Evolutionary conservation across 2,329 filamentous ascomycete species (phyloP).

Genomic region (Emmonsia crescens): DNA sequence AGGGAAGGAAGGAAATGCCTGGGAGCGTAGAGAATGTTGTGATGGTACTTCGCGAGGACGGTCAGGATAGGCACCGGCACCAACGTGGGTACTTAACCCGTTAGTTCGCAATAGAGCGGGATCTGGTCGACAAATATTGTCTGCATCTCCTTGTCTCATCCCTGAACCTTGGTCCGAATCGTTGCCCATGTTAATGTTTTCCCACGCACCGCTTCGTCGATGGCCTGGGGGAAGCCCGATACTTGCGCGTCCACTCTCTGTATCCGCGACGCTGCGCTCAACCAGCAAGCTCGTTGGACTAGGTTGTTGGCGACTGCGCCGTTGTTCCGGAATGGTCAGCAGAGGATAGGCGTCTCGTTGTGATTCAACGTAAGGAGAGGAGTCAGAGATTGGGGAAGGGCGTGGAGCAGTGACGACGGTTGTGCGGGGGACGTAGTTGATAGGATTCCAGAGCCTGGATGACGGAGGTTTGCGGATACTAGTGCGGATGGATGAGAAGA

Average conservation of each 20-base stretch:
- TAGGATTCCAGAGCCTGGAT: slow-evolving; percentile 49
- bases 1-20: slow-evolving; percentile 30
- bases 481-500: slow-evolving; percentile 12
- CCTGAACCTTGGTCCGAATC: slow-evolving; percentile 19
- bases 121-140: slow-evolving; percentile 22
- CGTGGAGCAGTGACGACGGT: slow-evolving; percentile 37
- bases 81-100: neutral
- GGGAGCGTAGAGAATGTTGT: slow-evolving; percentile 30
- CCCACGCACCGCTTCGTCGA: slow-evolving; percentile 25
- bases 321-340: slow-evolving; percentile 47
- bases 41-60: slow-evolving; percentile 31
- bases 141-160: slow-evolving; percentile 14
- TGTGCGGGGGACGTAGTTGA: slow-evolving; percentile 48
- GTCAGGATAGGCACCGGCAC: slow-evolving; percentile 13
- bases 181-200: slow-evolving; percentile 14
- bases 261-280: slow-evolving; percentile 36
- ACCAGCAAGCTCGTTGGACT: slow-evolving; percentile 37
- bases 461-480: slow-evolving; percentile 29
- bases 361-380: slow-evolving; percentile 20
- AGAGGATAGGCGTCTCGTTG: slow-evolving; percentile 42
- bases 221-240: slow-evolving; percentile 40
- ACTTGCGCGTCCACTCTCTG: slow-evolving; percentile 41
- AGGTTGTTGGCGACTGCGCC: slow-evolving; percentile 42
- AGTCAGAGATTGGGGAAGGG: slow-evolving; percentile 20
- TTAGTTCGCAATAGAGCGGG: slow-evolving; percentile 21